Base-by-base conservation (phyloP, 805 yeast genomes). In the Starmerella geochares region DNA sequence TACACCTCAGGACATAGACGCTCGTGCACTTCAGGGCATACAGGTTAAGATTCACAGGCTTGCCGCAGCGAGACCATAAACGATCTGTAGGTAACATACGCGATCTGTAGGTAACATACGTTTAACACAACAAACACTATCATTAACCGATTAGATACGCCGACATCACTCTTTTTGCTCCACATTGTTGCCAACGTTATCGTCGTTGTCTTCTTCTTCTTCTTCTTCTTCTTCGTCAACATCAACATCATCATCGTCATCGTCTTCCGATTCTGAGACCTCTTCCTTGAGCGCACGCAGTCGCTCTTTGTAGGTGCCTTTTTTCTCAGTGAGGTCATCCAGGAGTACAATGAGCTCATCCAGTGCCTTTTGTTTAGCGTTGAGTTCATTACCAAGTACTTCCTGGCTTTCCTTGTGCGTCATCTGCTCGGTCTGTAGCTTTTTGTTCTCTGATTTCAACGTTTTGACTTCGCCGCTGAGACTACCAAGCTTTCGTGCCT, bases 1-100 rank as follows among this genome's bases (percentile, higher is more conserved):
- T 40, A 90, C 98, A 0, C 98, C 98, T 0, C 94, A 87, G 60
- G 94, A 86, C 62, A 83, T 90, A 55, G 79, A 77, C 2, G 46
- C 50, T 2, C 9, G 39, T 4, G 43, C 28, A 1, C 24, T 54
- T 11, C 24, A 42, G 3, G 39, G 40, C 10, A 21, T 41, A 14
- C 39, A 42, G 1, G 16, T 17, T 42, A 23, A 35, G 14, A 17
- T 54, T 23, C 52, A 38, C 25, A 36, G 35, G 21, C 41, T 54
- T 10, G 31, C 21, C 1, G 51, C 57, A 1, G 57, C 57, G 8
- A 17, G 52, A 14, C 16, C 19, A 13, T 13, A 32, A 16, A 32
- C 16, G 4, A 9, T 28, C 4, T 21, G 4, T 37, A 28, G 3
- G n/a, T 7, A 35, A 16, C n/a, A n/a, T n/a, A n/a, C n/a, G n/a